Base-by-base conservation (phyloP, 768 basidiomycete genomes). In the Lepiota brunneoincarnata region DNA sequence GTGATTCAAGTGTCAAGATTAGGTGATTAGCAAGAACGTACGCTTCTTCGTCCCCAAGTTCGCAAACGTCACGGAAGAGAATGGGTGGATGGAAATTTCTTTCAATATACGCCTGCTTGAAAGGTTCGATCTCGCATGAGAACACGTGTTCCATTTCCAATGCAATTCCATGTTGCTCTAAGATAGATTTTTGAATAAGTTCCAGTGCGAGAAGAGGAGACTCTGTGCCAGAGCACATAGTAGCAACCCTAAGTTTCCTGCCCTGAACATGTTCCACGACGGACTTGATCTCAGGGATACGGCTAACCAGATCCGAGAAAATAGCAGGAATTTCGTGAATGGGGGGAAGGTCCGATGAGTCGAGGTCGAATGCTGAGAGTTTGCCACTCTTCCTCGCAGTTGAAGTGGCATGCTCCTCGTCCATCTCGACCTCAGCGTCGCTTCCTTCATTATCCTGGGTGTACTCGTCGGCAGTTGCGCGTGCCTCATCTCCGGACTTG, bases 141-240 rank as follows among this genome's bases (percentile, higher is more conserved):
- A 97, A 96, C 40, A 95, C 91, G 69, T 97, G 94, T 67, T 95
- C 89, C 48, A 93, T 75, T 21, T 87, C 80, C 52, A 97, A 71
- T 2, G 78, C 72, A 49, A 87, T 61, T 2, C 74, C 80, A 60
- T 84, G 82, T 60, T 87, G 86, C 26, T 86, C 82, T 26, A 81
- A 69, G 59, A 96, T 80, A 4, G 87, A 82, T 55, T 87, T 82
- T 53, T 86, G 85, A 41, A 97, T 91, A 56, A 95, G 72, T 26
- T 90, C 87, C 42, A 98, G 76, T 12, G 95, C 95, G 34, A 97
- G 84, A 20, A 98, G 80, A 47, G 95, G 95, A 1, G 92, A 93
- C 65, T 98, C 95, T 5, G 95, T 98, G 21, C 95, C 95, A 38
- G 93, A 96, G 70, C 89, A 97, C 95, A 98, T 98, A 10, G 95